Evolutionary conservation across 495 filamentous ascomycete genomes (phyloP).

Genomic region (Diplogelasinospora grovesii): DNA sequence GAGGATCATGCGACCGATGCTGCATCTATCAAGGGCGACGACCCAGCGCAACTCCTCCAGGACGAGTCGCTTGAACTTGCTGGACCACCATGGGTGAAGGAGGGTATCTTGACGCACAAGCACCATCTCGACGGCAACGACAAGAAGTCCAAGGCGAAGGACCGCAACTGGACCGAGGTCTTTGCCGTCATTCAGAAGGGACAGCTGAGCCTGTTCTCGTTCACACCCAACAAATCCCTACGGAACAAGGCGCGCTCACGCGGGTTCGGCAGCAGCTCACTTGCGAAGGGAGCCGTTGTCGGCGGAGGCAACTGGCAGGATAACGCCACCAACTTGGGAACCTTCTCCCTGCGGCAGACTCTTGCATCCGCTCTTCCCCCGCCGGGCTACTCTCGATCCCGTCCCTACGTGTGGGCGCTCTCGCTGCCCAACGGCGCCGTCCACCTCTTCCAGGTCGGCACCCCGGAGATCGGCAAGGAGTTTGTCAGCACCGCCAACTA

Average conservation of each 20-base stretch:
- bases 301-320: slow-evolving; percentile 97
- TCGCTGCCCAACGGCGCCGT: slow-evolving; percentile 87
- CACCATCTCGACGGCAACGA: slow-evolving; percentile 86
- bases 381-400: slow-evolving; percentile 84
- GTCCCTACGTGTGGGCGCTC: slow-evolving; percentile 94
- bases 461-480: slow-evolving; percentile 87
- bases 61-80: slow-evolving; percentile 86
- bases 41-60: slow-evolving; percentile 70
- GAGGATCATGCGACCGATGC: slow-evolving; percentile 63
- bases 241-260: slow-evolving; percentile 57
- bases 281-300: slow-evolving; percentile 56
- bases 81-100: slow-evolving; percentile 95
- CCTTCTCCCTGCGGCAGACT: slow-evolving; percentile 84
- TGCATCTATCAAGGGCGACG: slow-evolving; percentile 44
- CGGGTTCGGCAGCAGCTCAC: slow-evolving; percentile 22
- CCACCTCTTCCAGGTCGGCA: slow-evolving; percentile 96
- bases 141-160: slow-evolving; percentile 86
- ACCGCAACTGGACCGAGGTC: slow-evolving; percentile 87
- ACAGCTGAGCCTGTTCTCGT: slow-evolving; percentile 92
- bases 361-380: slow-evolving; percentile 85
- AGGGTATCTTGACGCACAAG: slow-evolving; percentile 92
- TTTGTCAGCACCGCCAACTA: slow-evolving; percentile 96
- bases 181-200: slow-evolving; percentile 98
- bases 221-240: slow-evolving; percentile 67
- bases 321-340: slow-evolving; percentile 79